Evolutionary conservation across 257 asterid genomes (phyloP).

Genomic region (Primulina eburnea): DNA sequence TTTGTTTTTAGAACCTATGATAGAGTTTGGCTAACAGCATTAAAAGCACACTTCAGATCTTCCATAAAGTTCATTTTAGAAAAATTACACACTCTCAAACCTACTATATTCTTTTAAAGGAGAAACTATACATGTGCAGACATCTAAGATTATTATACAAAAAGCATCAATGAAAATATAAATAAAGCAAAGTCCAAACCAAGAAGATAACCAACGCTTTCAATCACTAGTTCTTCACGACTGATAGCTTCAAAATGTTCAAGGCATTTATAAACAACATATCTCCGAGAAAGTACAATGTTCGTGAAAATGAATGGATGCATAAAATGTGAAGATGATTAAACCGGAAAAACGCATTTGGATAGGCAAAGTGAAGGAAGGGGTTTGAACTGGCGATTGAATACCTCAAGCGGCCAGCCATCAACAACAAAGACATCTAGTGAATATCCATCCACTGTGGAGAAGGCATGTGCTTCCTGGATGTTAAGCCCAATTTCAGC

Average conservation of each 20-base stretch:
- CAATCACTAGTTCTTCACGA: not conserved
- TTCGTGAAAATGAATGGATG: not conserved
- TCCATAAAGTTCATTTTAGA: not conserved
- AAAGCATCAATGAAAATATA: no score
- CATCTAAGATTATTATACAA: not conserved
- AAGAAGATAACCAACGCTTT: not conserved
- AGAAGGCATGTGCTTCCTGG: slow-evolving; percentile 98
- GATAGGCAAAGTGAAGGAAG: not conserved
- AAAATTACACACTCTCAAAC: not conserved
- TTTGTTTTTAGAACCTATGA: slow-evolving; percentile 20
- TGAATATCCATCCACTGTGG: slow-evolving; percentile 91
- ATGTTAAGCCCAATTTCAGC: slow-evolving; percentile 94
- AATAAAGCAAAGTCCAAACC: not conserved
- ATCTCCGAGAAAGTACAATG: not conserved
- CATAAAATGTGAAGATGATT: no score
- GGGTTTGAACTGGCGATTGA: not conserved
- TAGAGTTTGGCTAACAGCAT: not conserved
- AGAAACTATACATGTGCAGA: not conserved
- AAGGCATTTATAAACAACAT: not conserved
- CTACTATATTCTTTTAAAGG: not conserved
- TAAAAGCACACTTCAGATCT: slow-evolving; percentile 5
- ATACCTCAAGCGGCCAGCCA: slow-evolving; percentile 95
- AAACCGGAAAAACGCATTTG: not conserved
- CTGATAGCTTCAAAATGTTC: not conserved
- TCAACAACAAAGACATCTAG: slow-evolving; percentile 97